Base-by-base conservation (phyloP, 148 eudicot genomes). In the Chenopodium album region DNA sequence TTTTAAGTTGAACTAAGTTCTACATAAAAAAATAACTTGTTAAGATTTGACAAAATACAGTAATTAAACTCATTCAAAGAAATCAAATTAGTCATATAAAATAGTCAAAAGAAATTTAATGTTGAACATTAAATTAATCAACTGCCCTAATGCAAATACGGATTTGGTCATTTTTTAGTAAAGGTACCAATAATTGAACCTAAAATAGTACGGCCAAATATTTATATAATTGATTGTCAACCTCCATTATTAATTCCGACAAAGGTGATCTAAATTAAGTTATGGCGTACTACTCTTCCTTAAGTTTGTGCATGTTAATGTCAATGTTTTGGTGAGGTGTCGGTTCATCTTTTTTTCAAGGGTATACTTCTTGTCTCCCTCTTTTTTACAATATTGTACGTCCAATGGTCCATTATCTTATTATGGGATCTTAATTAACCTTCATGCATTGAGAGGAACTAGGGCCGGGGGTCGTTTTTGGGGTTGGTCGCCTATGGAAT, bases 131-230 rank as follows among this genome's bases (percentile, higher is more conserved):
- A 37, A 37, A 37, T 37, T 37, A 37, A 37, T 13, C 63, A 65
- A 72, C 75, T 44, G 14, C 47, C 31, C 29, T 46, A 31, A 72
- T 22, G 52, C 31, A 72, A 72, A 41, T 72, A n/a, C 72, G 72
- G 28, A 71, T 37, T 41, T 20, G 50, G 7, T 71, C 54, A 72
- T 29, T 44, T 71, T 52, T 9, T 1, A 72, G 31, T 46, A 46
- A 72, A 46, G 54, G 75, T 44, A 44, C 75, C 77, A 74, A 74
- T 74, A 3, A 74, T 74, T 74, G 77, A 50, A 48, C 63, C 34
- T 26, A 74, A 48, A 48, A 4, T 1, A 11, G 77, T 74, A 74
- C 63, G 77, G 77, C 37, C 63, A 74, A 28, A 41, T 37, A 71
- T 41, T 71, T 41, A 71, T 8, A 41, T 19, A 22, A 19, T 70